phyloP scores from a whole-genome alignment of 2,329 filamentous ascomycete genomes.

The Alternaria triticimaculans region DNA sequence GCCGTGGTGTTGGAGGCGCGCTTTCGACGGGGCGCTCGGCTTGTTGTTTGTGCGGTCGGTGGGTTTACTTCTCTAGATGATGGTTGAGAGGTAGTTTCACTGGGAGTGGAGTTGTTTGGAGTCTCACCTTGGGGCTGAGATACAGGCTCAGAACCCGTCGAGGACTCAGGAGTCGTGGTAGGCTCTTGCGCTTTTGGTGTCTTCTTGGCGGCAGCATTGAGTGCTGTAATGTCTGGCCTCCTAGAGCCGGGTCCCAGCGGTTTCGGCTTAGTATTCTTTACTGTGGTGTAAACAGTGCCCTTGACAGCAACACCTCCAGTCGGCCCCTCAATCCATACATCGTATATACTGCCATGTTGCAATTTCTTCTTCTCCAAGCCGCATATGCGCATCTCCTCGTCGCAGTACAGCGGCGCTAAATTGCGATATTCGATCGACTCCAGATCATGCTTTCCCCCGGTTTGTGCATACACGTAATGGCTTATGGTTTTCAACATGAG shows the following conservation, averaged over 20 bases:
- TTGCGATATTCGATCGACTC: slow-evolving; percentile 77
- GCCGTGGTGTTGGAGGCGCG: neutral
- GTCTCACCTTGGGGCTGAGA: slow-evolving; percentile 1
- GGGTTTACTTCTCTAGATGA: slow-evolving; percentile 1
- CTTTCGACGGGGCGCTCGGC: neutral
- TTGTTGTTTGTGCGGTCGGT: neutral
- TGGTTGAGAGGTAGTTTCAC: slow-evolving; percentile 2
- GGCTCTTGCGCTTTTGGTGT: neutral
- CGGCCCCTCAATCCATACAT: slow-evolving; percentile 52
- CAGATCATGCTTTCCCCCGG: slow-evolving; percentile 49
- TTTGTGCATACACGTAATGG: slow-evolving; percentile 9
- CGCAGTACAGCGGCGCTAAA: slow-evolving; percentile 78
- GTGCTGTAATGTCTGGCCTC: neutral
- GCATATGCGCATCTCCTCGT: slow-evolving; percentile 74
- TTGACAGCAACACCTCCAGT: slow-evolving; percentile 55
- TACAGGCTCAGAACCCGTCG: neutral
- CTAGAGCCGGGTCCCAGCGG: neutral
- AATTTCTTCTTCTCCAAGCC: slow-evolving; percentile 56
- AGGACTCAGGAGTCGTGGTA: neutral
- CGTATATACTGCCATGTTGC: slow-evolving; percentile 32
- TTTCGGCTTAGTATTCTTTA: neutral
- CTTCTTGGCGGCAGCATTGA: neutral
- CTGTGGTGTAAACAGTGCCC: slow-evolving; percentile 39
- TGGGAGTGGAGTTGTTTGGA: neutral
- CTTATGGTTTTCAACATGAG: slow-evolving; percentile 75